Evolutionary conservation across 345 rosid genomes (phyloP).

Genomic region (Psidium guajava): DNA sequence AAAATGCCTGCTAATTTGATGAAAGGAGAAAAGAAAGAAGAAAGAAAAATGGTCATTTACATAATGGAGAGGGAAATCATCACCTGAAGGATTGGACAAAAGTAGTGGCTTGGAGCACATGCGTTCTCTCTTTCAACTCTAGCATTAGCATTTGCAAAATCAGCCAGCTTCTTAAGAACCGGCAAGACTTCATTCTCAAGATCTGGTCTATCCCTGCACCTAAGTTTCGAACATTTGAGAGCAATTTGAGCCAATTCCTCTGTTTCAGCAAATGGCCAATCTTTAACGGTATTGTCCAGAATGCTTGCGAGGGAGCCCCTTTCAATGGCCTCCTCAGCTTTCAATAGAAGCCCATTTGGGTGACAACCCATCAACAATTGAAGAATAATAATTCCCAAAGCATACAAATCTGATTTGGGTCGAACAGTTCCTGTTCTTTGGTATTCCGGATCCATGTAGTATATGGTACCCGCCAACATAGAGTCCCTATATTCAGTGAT

Average conservation of each 20-base stretch:
- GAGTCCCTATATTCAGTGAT: constrained; percentile 61
- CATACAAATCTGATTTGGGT: constrained; percentile 87
- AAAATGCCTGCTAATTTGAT: background rate
- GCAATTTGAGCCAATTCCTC: constrained; percentile 63
- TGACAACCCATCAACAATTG: constrained; percentile 52
- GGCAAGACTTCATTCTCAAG: constrained; percentile 70
- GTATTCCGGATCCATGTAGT: constrained; percentile 90
- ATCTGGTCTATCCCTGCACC: constrained; percentile 91
- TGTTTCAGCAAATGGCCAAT: constrained; percentile 67
- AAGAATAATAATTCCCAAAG: constrained; percentile 62
- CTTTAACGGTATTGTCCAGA: constrained; percentile 46
- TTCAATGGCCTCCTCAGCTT: constrained; percentile 49
- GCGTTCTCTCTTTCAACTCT: constrained; percentile 29
- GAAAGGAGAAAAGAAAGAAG: background rate
- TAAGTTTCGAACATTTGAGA: constrained; percentile 55
- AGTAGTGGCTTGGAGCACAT: constrained; percentile 54
- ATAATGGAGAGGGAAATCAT: background rate
- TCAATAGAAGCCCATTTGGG: constrained; percentile 53
- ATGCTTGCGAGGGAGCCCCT: constrained; percentile 44
- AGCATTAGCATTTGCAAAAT: constrained; percentile 39
- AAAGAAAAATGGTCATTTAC: background rate
- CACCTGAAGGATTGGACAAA: constrained; percentile 86
- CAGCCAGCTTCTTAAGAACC: constrained; percentile 47
- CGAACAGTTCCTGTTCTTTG: constrained; percentile 76
- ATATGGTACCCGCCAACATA: constrained; percentile 60